Evolutionary conservation across 257 asterid species (phyloP).

Genomic region (Ocimum tenuiflorum): DNA sequence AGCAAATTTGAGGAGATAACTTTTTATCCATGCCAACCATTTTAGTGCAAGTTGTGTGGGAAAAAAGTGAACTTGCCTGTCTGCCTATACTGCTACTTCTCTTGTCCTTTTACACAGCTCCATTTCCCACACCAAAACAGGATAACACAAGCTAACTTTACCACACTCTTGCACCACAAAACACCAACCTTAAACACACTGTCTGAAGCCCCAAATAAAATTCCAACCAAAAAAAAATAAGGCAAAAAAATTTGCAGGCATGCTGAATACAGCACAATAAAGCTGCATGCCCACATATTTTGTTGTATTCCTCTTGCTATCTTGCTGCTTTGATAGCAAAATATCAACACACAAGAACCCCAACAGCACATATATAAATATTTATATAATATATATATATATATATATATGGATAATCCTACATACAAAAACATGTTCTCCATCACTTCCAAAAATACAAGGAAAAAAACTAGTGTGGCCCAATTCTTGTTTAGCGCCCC

Average conservation of each 20-base stretch:
- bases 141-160: conserved; percentile 14
- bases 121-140: not conserved
- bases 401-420: not conserved
- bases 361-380: not conserved
- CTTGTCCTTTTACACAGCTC: conserved; percentile 9
- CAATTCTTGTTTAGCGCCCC: conserved; percentile 9
- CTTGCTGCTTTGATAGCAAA: conserved; percentile 15
- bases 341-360: conserved; percentile 4
- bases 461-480: conserved; percentile 12
- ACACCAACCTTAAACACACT: conserved; percentile 12
- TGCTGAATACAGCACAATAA: conserved; percentile 26
- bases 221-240: not conserved
- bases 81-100: conserved; percentile 7
- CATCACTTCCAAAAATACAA: conserved; percentile 26
- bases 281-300: conserved; percentile 28
- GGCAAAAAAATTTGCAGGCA: conserved; percentile 18
- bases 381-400: not conserved
- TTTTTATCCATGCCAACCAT: not conserved
- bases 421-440: conserved; percentile 28
- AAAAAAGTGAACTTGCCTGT: not conserved
- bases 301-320: conserved; percentile 32
- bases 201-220: not conserved
- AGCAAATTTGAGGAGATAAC: not conserved
- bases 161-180: no score
- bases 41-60: conserved; percentile 20